Percentiles rank a stretch among this genome's conserved stretches.
Evolutionary conservation across 495 filamentous ascomycete genomes (phyloP).

Genomic region (Podospora pseudoanserina): DNA sequence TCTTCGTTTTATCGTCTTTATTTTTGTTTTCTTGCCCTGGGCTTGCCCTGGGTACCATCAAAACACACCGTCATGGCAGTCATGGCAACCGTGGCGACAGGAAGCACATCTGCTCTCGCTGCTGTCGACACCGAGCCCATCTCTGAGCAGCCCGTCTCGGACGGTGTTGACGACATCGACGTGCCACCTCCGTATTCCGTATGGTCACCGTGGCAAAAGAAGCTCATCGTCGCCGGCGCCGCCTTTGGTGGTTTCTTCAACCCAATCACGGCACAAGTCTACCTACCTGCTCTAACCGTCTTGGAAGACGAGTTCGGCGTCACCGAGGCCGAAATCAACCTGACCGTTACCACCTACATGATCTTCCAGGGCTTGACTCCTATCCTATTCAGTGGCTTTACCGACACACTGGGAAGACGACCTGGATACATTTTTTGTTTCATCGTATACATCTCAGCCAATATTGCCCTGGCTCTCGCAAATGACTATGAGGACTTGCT

Average conservation of each 20-base stretch:
- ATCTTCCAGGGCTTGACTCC: slow-evolving; percentile 59
- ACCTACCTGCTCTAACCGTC: slow-evolving; percentile 63
- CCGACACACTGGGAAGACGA: slow-evolving; percentile 53
- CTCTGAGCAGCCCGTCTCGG: background rate
- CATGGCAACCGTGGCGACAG: background rate
- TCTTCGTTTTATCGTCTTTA: background rate
- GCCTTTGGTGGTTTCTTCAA: slow-evolving; percentile 64
- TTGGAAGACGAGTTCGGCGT: slow-evolving; percentile 53
- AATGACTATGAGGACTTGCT: slow-evolving; percentile 49
- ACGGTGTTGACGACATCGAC: background rate
- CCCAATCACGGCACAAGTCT: slow-evolving; percentile 64
- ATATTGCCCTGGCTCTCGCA: slow-evolving; percentile 53
- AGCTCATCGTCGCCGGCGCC: slow-evolving; percentile 58
- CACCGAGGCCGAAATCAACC: slow-evolving; percentile 53
- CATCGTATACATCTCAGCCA: slow-evolving; percentile 53
- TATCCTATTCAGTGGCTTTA: slow-evolving; percentile 53
- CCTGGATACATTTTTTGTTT: slow-evolving; percentile 55
- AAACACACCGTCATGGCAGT: background rate
- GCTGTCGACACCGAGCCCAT: background rate
- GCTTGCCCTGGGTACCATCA: background rate
- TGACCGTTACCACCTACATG: slow-evolving; percentile 61
- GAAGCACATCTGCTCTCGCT: background rate
- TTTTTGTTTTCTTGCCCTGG: background rate
- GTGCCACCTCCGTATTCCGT: background rate
- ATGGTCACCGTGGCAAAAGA: slow-evolving; percentile 45